These are phyloP conservation scores for Verticillium nonalfalfae DNA, from an alignment of 2,329 filamentous ascomycete species.

Conservation along the genomic window DNA sequence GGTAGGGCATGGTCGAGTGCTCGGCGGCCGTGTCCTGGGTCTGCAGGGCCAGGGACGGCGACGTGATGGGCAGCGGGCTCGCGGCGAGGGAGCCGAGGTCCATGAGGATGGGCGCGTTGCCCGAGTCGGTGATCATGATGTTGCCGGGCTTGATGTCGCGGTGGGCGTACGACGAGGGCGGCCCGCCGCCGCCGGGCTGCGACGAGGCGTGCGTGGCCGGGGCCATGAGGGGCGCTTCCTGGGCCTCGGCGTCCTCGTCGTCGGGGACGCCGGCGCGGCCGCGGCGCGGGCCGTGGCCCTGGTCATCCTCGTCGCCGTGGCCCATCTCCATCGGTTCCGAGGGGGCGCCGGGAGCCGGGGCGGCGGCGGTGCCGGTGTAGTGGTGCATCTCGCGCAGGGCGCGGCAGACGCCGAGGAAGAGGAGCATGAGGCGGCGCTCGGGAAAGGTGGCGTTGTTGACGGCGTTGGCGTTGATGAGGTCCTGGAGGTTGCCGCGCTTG, in stretches of 20 bases:
- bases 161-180: conserved; percentile 79
- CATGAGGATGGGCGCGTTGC: conserved; percentile 88
- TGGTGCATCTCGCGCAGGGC: conserved; percentile 88
- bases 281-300: conserved; percentile 30
- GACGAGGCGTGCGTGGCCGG: conserved; percentile 42
- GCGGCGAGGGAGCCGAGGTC: conserved; percentile 88
- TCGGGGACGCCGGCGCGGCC: conserved; percentile 39
- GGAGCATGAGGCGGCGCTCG: conserved; percentile 76
- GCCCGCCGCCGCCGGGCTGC: conserved; percentile 32
- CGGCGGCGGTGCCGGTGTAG: conserved; percentile 39
- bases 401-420: conserved; percentile 88
- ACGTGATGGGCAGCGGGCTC: conserved; percentile 83
- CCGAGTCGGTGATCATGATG: conserved; percentile 96
- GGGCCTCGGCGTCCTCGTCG: conserved; percentile 64
- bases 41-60: conserved; percentile 80
- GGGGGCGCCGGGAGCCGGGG: conserved; percentile 39
- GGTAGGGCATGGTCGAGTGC: conserved; percentile 97
- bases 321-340: conserved; percentile 49
- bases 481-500: conserved; percentile 88
- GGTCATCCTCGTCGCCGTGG: conserved; percentile 29
- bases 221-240: conserved; percentile 79
- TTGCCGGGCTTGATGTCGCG: conserved; percentile 96
- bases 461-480: conserved; percentile 96
- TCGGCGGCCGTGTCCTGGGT: conserved; percentile 94
- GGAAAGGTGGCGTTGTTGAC: conserved; percentile 92